These are phyloP conservation scores for Fusarium napiforme DNA, from an alignment of 2,329 filamentous ascomycete species.

Conservation along the genomic window DNA sequence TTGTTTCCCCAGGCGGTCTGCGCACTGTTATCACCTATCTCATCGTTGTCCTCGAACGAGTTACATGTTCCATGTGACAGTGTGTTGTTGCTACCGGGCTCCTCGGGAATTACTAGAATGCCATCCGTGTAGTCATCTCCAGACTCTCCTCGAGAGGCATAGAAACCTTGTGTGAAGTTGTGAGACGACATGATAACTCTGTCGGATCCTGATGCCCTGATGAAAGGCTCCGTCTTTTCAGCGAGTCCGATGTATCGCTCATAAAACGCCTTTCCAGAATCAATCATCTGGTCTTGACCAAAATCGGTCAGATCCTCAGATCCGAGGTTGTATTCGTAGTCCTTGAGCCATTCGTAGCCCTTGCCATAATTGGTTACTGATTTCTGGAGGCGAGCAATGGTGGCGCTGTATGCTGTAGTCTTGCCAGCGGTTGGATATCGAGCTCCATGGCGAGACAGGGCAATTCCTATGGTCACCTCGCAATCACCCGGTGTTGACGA, in stretches of 20 bases:
- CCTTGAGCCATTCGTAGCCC: slow-evolving; percentile 75
- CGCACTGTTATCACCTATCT: slow-evolving; percentile 60
- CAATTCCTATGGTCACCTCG: slow-evolving; percentile 79
- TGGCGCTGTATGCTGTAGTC: slow-evolving; percentile 68
- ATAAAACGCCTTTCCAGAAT: slow-evolving; percentile 82
- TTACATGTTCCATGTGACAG: slow-evolving; percentile 79
- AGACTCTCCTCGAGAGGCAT: slow-evolving; percentile 55
- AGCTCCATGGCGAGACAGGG: slow-evolving; percentile 86
- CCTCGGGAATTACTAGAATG: slow-evolving; percentile 78
- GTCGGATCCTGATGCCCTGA: slow-evolving; percentile 75
- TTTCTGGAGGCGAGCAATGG: slow-evolving; percentile 74
- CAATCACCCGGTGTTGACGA: slow-evolving; percentile 73
- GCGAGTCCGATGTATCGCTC: slow-evolving; percentile 75
- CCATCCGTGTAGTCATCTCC: slow-evolving; percentile 59
- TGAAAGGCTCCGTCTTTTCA: slow-evolving; percentile 69
- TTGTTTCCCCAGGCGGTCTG: slow-evolving; percentile 68
- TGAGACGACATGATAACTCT: slow-evolving; percentile 80
- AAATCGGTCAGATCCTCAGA: slow-evolving; percentile 75
- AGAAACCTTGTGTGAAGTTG: slow-evolving; percentile 81
- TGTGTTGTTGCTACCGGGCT: slow-evolving; percentile 77
- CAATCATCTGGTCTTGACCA: slow-evolving; percentile 74
- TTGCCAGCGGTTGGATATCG: slow-evolving; percentile 81
- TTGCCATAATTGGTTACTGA: slow-evolving; percentile 66
- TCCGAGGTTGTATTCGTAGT: slow-evolving; percentile 78
- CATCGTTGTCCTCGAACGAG: slow-evolving; percentile 71